Evolutionary conservation across 495 filamentous ascomycete genomes (phyloP).

Genomic region (Penicillium longicatenatum): DNA sequence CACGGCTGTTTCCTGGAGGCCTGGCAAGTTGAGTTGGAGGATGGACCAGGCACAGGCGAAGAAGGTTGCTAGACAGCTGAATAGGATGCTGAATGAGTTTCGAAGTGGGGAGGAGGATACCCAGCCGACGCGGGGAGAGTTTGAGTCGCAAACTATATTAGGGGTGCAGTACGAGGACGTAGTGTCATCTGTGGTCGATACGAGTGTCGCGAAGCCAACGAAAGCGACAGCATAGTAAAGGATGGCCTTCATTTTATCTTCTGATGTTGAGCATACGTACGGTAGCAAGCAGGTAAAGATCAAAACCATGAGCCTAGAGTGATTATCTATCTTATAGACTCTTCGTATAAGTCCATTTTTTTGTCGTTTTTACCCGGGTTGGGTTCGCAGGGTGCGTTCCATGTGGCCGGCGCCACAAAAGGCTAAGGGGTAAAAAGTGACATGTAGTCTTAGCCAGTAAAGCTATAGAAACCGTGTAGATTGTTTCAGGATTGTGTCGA

Average conservation of each 20-base stretch:
- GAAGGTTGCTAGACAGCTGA: not conserved
- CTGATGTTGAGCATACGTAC: not conserved
- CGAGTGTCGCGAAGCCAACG: not conserved
- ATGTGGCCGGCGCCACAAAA: not conserved
- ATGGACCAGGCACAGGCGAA: not conserved
- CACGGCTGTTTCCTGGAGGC: not conserved
- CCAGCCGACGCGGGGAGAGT: not conserved
- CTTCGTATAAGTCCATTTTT: not conserved
- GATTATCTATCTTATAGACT: not conserved
- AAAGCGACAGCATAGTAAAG: not conserved
- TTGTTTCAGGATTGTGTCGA: not conserved
- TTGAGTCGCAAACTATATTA: not conserved
- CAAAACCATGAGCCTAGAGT: not conserved
- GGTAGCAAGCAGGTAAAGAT: too few relatives aligned
- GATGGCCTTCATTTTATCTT: not conserved
- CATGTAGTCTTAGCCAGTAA: not conserved
- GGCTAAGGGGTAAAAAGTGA: not conserved
- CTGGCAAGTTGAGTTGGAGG: not conserved
- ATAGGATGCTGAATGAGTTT: not conserved
- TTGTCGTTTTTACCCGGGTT: not conserved
- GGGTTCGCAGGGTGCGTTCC: not conserved
- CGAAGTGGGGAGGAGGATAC: not conserved
- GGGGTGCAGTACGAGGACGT: not conserved
- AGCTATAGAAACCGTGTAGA: not conserved
- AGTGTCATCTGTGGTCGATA: not conserved